Evolutionary conservation across 345 rosid genomes (phyloP).

Genomic region (Limnanthes douglasii): DNA sequence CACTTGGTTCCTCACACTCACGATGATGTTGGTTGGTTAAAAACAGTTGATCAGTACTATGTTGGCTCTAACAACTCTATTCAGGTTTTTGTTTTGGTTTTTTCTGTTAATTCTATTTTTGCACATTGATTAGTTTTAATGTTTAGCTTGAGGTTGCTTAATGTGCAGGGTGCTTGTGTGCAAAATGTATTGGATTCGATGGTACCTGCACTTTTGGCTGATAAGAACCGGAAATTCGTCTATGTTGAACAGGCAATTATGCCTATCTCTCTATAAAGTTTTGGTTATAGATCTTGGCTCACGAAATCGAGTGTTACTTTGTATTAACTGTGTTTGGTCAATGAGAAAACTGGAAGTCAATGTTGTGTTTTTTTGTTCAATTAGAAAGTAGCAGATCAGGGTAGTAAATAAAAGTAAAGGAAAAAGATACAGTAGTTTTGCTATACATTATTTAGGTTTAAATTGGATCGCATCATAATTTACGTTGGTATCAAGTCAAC

Average conservation of each 20-base stretch:
- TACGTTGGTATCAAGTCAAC: too few relatives aligned
- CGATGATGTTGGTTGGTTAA: conserved; percentile 97
- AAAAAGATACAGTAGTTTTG: too few relatives aligned
- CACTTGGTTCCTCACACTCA: conserved; percentile 92
- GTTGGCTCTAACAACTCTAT: conserved; percentile 96
- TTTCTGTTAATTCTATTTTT: background rate
- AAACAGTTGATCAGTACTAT: conserved; percentile 97
- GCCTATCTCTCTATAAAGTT: conserved; percentile 6
- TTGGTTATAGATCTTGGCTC: conserved; percentile 4
- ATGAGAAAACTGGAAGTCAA: background rate
- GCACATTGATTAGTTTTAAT: conserved; percentile 5
- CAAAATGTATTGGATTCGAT: conserved; percentile 90
- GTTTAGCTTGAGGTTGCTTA: background rate
- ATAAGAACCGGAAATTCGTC: conserved; percentile 78
- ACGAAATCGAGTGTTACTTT: background rate
- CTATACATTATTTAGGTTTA: too few relatives aligned
- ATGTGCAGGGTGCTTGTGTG: conserved; percentile 76
- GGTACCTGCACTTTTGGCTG: conserved; percentile 69
- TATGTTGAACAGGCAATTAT: conserved; percentile 65
- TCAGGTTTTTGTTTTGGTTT: conserved; percentile 44
- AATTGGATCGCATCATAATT: too few relatives aligned
- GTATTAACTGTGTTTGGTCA: conserved; percentile 1
- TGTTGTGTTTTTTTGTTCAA: too few relatives aligned
- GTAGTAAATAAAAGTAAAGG: too few relatives aligned
- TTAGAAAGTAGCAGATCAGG: too few relatives aligned